Base-by-base conservation (phyloP, 2,329 filamentous ascomycete species). In the Pseudonectria foliicola region DNA sequence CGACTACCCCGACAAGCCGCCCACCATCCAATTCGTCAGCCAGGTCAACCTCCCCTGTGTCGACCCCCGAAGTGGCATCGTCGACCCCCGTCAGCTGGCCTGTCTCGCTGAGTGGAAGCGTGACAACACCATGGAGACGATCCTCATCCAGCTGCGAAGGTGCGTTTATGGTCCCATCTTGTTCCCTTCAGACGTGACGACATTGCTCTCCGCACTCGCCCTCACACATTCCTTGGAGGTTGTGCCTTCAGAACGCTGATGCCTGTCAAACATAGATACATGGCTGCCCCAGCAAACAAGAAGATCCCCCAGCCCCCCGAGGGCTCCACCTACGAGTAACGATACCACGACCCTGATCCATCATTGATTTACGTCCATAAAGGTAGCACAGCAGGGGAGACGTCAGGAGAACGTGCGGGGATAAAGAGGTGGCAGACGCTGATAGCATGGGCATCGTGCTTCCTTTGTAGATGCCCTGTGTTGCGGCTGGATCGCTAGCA, bases 31-130 rank as follows among this genome's bases (percentile, higher is more conserved):
- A 55, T 98, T 98, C 64, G 80, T 92, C 53, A 95, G 85, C 54
- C 85, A 87, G 63, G 82, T 98, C 67, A 95, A 96, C 67, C 76
- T 96, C n/a, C 92, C 92, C 16, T 94, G 90, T 55, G 92, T 98
- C 34, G 84, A 90, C 63, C 70, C 74, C 44, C 75, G 70, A 49
- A 84, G 84, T 45, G 92, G 92, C 55, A 56, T 86, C 70, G 87
- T 96, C 49, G 88, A 96, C 56, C 80, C 85, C 13, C 73, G 73
- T 40, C 86, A 89, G 56, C 72, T 98, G 24, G 84, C 84, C 12
- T 94, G 89, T 53, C 73, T 98, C 29, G 77, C 81, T 36, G 80
- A 85, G 61, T 98, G 92, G 92, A 92, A 85, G 69, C 75, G 87
- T 40, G 83, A 93, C 30, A 92, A 88, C 57, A 94, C 88, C 24